phyloP scores from a whole-genome alignment of 306 rosid species.

The Adenanthera pavonina region DNA sequence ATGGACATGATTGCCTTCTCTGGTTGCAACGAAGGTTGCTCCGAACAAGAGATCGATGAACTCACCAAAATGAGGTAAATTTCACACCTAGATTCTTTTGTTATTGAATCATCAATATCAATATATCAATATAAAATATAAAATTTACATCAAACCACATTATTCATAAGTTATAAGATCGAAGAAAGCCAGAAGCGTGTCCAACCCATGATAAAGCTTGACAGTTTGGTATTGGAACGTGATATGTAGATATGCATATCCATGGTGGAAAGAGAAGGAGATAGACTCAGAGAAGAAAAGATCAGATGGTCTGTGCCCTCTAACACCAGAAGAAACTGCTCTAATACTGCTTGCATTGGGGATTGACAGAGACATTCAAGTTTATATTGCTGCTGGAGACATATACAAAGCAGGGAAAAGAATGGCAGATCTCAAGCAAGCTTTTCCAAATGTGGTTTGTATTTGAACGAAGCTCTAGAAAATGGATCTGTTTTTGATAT shows the following conservation, averaged over 20 bases:
- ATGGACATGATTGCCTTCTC: conserved; percentile 92
- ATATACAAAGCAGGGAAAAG: conserved; percentile 69
- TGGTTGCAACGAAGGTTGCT: conserved; percentile 83
- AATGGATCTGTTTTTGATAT: not conserved
- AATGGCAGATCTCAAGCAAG: conserved; percentile 52
- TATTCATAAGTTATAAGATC: too few relatives aligned
- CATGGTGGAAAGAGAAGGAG: conserved; percentile 83
- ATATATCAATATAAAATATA: too few relatives aligned
- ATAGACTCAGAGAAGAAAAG: conserved; percentile 73
- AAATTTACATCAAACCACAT: too few relatives aligned
- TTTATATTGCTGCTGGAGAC: conserved; percentile 81
- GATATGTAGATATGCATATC: conserved; percentile 60
- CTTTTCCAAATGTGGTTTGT: conserved; percentile 76
- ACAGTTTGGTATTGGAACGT: not conserved
- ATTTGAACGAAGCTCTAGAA: not conserved
- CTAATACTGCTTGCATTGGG: conserved; percentile 64
- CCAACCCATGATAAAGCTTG: not conserved
- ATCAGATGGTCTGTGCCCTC: conserved; percentile 69
- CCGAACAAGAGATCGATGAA: conserved; percentile 55
- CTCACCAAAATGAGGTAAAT: conserved; percentile 72
- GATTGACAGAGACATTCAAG: conserved; percentile 63
- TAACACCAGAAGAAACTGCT: conserved; percentile 81
- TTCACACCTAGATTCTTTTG: too few relatives aligned
- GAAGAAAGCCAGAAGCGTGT: too few relatives aligned
- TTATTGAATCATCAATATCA: too few relatives aligned